phyloP scores from a whole-genome alignment of 2,329 filamentous ascomycete species.

The Myriosclerotinia scirpicola region DNA sequence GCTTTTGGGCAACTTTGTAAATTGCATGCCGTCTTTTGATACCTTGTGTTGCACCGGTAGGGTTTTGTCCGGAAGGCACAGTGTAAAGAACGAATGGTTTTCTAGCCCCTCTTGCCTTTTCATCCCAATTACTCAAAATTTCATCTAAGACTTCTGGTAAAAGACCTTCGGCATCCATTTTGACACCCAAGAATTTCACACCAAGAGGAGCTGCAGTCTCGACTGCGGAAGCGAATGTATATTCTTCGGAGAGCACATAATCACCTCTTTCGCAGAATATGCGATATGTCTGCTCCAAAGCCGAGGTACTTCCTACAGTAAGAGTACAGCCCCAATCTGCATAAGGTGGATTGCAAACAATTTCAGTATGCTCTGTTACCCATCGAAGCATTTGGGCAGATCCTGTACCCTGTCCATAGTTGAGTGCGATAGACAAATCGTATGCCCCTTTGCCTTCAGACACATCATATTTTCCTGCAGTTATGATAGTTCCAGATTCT shows the following conservation, averaged over 20 bases:
- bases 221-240: constrained; percentile 76
- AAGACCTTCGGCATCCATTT: constrained; percentile 67
- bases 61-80: constrained; percentile 72
- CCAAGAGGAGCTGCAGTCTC: constrained; percentile 65
- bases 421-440: constrained; percentile 85
- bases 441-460: constrained; percentile 54
- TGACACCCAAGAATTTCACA: constrained; percentile 57
- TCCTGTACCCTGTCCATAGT: constrained; percentile 88
- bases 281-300: constrained; percentile 78
- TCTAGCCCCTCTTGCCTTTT: constrained; percentile 51
- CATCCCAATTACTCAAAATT: constrained; percentile 65
- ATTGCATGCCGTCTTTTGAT: constrained; percentile 58
- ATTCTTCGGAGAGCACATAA: constrained; percentile 82
- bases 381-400: constrained; percentile 85
- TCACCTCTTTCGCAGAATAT: constrained; percentile 79
- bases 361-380: constrained; percentile 92
- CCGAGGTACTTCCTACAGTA: constrained; percentile 82
- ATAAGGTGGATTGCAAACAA: constrained; percentile 84
- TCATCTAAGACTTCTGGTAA: constrained; percentile 61
- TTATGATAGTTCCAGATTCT: constrained; percentile 59
- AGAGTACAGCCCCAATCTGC: constrained; percentile 85
- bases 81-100: constrained; percentile 71
- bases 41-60: constrained; percentile 70
- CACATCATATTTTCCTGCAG: constrained; percentile 81
- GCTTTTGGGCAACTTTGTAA: constrained; percentile 67